These are phyloP conservation scores for Cladosporium phlei DNA, from an alignment of 2,329 filamentous ascomycete genomes.

Conservation along the genomic window DNA sequence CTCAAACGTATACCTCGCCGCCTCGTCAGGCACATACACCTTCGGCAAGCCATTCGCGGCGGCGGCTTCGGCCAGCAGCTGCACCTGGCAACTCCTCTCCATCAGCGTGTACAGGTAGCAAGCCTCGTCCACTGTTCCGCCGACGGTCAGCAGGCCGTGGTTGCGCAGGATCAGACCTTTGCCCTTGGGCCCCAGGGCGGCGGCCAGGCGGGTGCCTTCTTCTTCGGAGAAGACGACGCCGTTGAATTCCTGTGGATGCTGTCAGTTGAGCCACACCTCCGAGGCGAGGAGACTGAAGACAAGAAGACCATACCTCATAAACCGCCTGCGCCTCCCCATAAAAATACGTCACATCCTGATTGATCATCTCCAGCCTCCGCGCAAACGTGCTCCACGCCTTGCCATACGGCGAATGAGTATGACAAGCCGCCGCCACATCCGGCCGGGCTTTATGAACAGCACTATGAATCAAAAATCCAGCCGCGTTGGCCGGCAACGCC, in stretches of 20 bases:
- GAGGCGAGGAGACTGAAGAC: not conserved
- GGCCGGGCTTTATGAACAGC: slow-evolving; percentile 64
- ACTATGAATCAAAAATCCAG: slow-evolving; percentile 66
- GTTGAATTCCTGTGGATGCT: slow-evolving; percentile 50
- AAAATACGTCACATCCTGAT: slow-evolving; percentile 62
- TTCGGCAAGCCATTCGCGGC: slow-evolving; percentile 51
- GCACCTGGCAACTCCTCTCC: slow-evolving; percentile 64
- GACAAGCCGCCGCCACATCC: slow-evolving; percentile 66
- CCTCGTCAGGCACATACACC: slow-evolving; percentile 52
- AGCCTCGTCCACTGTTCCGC: slow-evolving; percentile 68
- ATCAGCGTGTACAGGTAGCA: slow-evolving; percentile 65
- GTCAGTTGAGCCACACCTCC: not conserved
- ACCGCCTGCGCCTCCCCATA: slow-evolving; percentile 60
- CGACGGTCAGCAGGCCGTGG: slow-evolving; percentile 68
- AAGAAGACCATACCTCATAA: slow-evolving; percentile 38
- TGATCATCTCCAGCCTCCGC: slow-evolving; percentile 64
- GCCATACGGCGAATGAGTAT: slow-evolving; percentile 62
- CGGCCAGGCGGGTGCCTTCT: slow-evolving; percentile 61
- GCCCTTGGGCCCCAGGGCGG: slow-evolving; percentile 57
- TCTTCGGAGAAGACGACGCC: slow-evolving; percentile 59
- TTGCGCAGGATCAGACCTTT: slow-evolving; percentile 64
- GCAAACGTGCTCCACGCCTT: slow-evolving; percentile 65
- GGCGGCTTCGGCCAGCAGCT: slow-evolving; percentile 65
- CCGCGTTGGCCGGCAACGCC: slow-evolving; percentile 58
- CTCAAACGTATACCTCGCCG: slow-evolving; percentile 51